Conservation (phyloP, 73 alveolate species). For the Stentor roeselii region DNA sequence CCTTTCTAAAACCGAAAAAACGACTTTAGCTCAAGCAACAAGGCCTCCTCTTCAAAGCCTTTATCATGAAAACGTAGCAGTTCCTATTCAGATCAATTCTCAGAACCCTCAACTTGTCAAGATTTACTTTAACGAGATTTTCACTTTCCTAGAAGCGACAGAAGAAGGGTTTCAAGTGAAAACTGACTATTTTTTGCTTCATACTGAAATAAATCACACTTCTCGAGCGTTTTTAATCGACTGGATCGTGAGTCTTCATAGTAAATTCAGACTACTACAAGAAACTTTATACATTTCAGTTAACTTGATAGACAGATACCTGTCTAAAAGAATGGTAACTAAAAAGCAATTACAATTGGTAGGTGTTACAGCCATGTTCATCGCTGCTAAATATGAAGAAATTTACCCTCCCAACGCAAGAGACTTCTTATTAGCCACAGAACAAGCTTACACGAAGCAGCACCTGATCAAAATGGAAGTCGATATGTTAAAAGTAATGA, state of each 20-base stretch:
- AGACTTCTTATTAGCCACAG: conserved; percentile 63
- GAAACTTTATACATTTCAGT: conserved; percentile 25
- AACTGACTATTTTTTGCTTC: not conserved
- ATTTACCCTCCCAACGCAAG: conserved; percentile 67
- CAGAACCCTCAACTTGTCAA: conserved; percentile 3
- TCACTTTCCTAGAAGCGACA: not conserved
- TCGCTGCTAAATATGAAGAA: conserved; percentile 70
- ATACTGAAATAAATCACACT: conserved; percentile 4
- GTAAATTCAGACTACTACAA: not conserved
- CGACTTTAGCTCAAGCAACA: not conserved
- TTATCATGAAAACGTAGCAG: not conserved
- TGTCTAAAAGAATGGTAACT: conserved; percentile 36
- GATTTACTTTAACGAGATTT: not conserved
- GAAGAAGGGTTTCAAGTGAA: not conserved
- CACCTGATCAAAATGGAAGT: conserved; percentile 63
- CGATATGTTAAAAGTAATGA: conserved; percentile 52
- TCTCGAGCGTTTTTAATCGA: conserved; percentile 2
- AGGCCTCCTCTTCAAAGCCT: not conserved
- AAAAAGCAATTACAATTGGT: conserved; percentile 54
- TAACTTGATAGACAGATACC: conserved; percentile 16
- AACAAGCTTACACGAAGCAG: conserved; percentile 58
- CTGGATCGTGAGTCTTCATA: conserved; percentile 18
- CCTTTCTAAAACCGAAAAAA: not conserved
- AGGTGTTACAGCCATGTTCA: conserved; percentile 63
- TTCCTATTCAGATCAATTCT: not conserved